Conservation (phyloP, 495 filamentous ascomycete species). For the Umbilicaria muhlenbergii region DNA sequence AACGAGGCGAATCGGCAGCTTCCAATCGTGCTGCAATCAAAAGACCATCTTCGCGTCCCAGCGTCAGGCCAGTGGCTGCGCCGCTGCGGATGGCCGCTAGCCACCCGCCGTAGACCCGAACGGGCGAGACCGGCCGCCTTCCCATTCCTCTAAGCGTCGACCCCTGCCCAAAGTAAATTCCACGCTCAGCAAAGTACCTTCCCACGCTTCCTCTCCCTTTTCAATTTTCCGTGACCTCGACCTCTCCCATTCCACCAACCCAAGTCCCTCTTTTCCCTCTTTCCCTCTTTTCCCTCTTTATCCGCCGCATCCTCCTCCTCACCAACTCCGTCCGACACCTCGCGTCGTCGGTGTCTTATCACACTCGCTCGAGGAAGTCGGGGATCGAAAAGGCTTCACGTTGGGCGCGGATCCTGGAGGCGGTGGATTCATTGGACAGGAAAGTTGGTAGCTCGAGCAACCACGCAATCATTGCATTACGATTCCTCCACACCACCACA, state of each 20-base stretch:
- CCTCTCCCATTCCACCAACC: no score
- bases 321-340: slow-evolving; percentile 12
- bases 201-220: not conserved
- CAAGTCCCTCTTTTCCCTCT: slow-evolving; percentile 15
- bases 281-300: slow-evolving; percentile 14
- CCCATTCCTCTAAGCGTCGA: no score
- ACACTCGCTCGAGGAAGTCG: slow-evolving; percentile 11
- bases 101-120: no score
- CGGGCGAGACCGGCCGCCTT: no score
- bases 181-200: slow-evolving; percentile 3
- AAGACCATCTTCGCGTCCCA: no score
- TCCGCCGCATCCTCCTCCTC: slow-evolving; percentile 3
- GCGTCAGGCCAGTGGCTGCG: no score
- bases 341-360: slow-evolving; percentile 3
- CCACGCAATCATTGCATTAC: slow-evolving; percentile 9
- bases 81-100: no score
- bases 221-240: no score
- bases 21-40: no score
- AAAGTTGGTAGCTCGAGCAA: slow-evolving; percentile 15
- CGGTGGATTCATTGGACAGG: slow-evolving; percentile 5
- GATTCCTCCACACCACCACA: no score
- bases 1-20: no score
- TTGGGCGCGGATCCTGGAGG: not conserved
- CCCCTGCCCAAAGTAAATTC: no score
- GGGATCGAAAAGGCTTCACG: not conserved